Base-by-base conservation (phyloP, 2,329 filamentous ascomycete species). In the Alternaria consortialis region DNA sequence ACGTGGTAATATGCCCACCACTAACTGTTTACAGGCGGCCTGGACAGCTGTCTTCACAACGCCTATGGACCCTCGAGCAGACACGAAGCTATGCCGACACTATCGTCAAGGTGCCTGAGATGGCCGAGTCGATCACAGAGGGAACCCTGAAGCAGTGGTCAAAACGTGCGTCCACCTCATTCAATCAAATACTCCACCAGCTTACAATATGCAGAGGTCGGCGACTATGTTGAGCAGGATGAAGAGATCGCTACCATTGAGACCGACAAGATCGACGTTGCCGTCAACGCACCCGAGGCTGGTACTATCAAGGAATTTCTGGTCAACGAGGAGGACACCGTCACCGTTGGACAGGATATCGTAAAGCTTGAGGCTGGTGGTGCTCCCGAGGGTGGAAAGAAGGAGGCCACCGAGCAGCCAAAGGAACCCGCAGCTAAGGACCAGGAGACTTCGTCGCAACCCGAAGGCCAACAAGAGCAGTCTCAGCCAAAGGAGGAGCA, bases 241-340 rank as follows among this genome's bases (percentile, higher is more conserved):
- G 95, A 98, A 82, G 95, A 99, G 80, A 94, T 99, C 79, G 95
- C 95, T 32, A 97, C 94, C 51, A 99, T 99, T 76, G 95, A 99
- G 83, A 99, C 95, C 13, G 95, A 99, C 86, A 99, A 99, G 93
- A 98, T 98, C 77, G 95, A 99, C 80, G 93, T 99, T 46, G 90
- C 94, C 27, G 94, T 99, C 76, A 98, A 97, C 80, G 94, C 95
- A 15, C 92, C 95, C 7, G 90, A 94, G 72, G 88, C 94, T 40
- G 95, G 95, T 69, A 91, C 89, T 31, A 92, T 99, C 81, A 97
- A 93, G 80, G 93, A 98, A 80, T 88, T 97, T 59, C 85, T 98
- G 32, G 95, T 90, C 66, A 92, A 88, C 65, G 95, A 98, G 80
- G 95, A 98, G 77, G 95, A 97, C 76, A 98, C 94, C 23, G 95